A percentile compares a stretch with the other conserved stretches of the same genome.
These are phyloP conservation scores for Coemansia sp. DNA, from an alignment of 192 early-diverging fungal genomes.

Conservation along the genomic window DNA sequence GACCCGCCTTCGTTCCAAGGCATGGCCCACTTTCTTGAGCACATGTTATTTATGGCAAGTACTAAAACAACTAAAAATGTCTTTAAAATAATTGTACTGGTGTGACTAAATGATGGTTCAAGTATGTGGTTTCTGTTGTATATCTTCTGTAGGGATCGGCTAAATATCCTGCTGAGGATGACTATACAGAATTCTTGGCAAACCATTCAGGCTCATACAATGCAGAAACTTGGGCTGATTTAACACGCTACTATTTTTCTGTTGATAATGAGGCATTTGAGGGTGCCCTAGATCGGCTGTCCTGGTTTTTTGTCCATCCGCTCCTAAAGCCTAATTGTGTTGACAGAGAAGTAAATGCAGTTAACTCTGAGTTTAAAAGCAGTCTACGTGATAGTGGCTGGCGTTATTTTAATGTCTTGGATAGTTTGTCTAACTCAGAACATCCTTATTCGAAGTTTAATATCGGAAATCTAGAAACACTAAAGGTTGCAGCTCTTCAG, in stretches of 20 bases:
- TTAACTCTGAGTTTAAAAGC: slow-evolving; percentile 92
- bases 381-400: slow-evolving; percentile 69
- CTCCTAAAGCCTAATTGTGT: slow-evolving; percentile 78
- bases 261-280: slow-evolving; percentile 52
- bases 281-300: slow-evolving; percentile 63
- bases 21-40: slow-evolving; percentile 71
- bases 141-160: slow-evolving; percentile 48
- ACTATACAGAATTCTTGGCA: slow-evolving; percentile 46
- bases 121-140: neutral
- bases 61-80: neutral
- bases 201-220: slow-evolving; percentile 31
- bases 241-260: slow-evolving; percentile 2
- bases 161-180: slow-evolving; percentile 71
- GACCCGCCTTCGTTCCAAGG: slow-evolving; percentile 62
- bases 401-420: slow-evolving; percentile 47
- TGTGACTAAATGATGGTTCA: neutral
- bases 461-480: slow-evolving; percentile 79
- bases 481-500: slow-evolving; percentile 50
- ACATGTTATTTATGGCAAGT: slow-evolving; percentile 61
- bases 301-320: slow-evolving; percentile 84
- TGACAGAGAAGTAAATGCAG: slow-evolving; percentile 82
- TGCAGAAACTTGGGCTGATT: slow-evolving; percentile 24
- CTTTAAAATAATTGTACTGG: neutral
- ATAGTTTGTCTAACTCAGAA: slow-evolving; percentile 41
- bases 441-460: slow-evolving; percentile 83